These are phyloP conservation scores for Hamigera avellanea DNA, from an alignment of 495 filamentous ascomycete species.

Conservation along the genomic window DNA sequence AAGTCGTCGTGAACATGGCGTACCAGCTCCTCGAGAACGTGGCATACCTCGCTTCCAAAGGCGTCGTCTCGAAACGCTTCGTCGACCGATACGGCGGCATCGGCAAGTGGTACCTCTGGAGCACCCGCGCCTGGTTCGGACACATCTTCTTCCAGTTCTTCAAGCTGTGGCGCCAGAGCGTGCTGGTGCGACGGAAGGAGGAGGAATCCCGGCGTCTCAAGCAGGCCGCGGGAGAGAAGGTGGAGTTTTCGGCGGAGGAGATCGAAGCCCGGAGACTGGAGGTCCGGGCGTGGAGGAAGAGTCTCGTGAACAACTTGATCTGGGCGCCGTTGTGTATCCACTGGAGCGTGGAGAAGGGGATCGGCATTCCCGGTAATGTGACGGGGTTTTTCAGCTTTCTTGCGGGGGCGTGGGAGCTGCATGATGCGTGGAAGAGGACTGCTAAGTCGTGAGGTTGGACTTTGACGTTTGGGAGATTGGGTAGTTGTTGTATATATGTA, in stretches of 20 bases:
- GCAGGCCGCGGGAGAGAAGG: slow-evolving; percentile 8
- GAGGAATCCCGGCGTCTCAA: slow-evolving; percentile 9
- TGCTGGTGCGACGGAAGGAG: slow-evolving; percentile 19
- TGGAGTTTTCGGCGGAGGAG: no score
- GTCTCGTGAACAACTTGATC: slow-evolving; percentile 36
- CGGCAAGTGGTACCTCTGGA: slow-evolving; percentile 55
- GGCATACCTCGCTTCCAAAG: slow-evolving; percentile 62
- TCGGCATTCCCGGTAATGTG: slow-evolving; percentile 55
- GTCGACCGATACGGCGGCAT: slow-evolving; percentile 48
- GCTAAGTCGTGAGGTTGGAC: slow-evolving; percentile 6
- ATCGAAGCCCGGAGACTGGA: slow-evolving; percentile 24
- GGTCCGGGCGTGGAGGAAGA: slow-evolving; percentile 32
- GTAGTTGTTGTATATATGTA: no score
- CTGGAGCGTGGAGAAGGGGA: slow-evolving; percentile 66
- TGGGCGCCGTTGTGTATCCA: slow-evolving; percentile 60
- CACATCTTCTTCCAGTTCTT: slow-evolving; percentile 69
- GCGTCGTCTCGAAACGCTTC: slow-evolving; percentile 25
- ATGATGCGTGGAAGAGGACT: slow-evolving; percentile 26
- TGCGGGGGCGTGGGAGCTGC: slow-evolving; percentile 32
- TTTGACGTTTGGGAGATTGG: no score
- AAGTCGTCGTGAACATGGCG: slow-evolving; percentile 51
- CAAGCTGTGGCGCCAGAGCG: slow-evolving; percentile 42
- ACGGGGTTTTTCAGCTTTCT: slow-evolving; percentile 56
- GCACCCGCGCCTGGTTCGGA: slow-evolving; percentile 64
- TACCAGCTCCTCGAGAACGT: slow-evolving; percentile 81